Percentiles rank a stretch among this genome's conserved stretches.
phyloP scores from a whole-genome alignment of 768 basidiomycete genomes.

The Flagelloscypha sp. region DNA sequence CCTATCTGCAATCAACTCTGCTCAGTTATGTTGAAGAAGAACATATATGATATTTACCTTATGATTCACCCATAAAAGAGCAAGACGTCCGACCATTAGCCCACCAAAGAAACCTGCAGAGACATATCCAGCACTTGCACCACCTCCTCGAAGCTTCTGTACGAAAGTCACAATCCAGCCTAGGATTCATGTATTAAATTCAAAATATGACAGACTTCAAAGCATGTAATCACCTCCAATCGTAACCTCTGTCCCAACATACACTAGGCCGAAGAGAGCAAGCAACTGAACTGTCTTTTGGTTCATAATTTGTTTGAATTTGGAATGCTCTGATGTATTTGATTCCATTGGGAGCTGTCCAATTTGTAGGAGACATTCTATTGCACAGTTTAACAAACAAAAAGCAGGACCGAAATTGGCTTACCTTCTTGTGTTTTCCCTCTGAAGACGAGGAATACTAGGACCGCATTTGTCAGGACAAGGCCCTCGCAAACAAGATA shows the following conservation, averaged over 20 bases:
- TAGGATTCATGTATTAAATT: conserved; percentile 11
- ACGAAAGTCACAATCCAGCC: conserved; percentile 69
- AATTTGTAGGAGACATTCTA: conserved; percentile 47
- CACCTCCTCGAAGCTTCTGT: conserved; percentile 34
- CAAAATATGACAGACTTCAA: not conserved
- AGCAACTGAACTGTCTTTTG: conserved; percentile 51
- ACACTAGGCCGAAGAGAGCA: conserved; percentile 56
- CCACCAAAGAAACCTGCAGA: conserved; percentile 54
- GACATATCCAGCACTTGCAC: conserved; percentile 44
- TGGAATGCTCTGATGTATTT: conserved; percentile 27
- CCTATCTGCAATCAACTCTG: conserved; percentile 45
- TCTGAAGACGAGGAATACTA: conserved; percentile 39
- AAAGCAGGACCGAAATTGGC: conserved; percentile 9
- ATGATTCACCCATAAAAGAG: conserved; percentile 47
- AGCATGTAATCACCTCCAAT: conserved; percentile 30
- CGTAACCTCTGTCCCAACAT: conserved; percentile 63
- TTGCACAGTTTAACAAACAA: conserved; percentile 15
- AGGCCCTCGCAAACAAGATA: conserved; percentile 47
- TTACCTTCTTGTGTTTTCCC: conserved; percentile 44
- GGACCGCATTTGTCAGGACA: conserved; percentile 33
- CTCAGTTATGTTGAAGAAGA: too few relatives aligned
- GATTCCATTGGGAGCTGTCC: conserved; percentile 38
- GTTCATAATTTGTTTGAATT: conserved; percentile 42
- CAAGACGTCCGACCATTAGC: conserved; percentile 47
- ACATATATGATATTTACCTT: conserved; percentile 26